Conservation (phyloP, 129 eudicot species). For the Pseudognaphalium luteoalbum region DNA sequence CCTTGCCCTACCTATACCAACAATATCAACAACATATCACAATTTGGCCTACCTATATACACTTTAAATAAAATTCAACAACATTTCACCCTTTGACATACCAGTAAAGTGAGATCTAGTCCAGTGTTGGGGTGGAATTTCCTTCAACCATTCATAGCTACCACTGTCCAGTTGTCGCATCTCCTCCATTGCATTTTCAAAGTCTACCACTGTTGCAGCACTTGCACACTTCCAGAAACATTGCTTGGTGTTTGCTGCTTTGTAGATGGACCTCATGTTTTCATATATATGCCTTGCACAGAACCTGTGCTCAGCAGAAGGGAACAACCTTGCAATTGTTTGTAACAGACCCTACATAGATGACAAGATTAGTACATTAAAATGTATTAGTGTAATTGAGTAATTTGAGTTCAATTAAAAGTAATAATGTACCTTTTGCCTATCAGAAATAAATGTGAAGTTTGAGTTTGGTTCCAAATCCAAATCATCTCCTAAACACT, state of each 20-base stretch:
- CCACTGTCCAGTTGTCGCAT: background rate
- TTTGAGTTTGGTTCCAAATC: no score
- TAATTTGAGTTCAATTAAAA: no score
- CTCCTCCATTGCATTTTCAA: background rate
- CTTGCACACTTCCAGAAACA: background rate
- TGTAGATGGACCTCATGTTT: background rate
- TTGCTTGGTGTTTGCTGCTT: background rate
- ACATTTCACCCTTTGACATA: no score
- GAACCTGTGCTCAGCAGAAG: background rate
- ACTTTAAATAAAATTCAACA: no score
- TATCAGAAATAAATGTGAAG: no score
- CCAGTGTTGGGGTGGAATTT: background rate
- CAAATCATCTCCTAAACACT: no score
- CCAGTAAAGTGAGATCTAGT: background rate
- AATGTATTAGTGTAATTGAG: no score
- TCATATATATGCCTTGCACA: background rate
- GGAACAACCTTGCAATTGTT: background rate
- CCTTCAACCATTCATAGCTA: background rate
- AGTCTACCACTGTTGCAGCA: background rate
- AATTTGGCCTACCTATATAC: no score
- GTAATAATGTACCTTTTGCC: no score
- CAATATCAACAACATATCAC: no score
- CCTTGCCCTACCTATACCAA: background rate
- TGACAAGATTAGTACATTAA: no score
- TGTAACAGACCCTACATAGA: background rate